phyloP scores from a whole-genome alignment of 176 grass and related monocot genomes.

The Bromus sterilis region DNA sequence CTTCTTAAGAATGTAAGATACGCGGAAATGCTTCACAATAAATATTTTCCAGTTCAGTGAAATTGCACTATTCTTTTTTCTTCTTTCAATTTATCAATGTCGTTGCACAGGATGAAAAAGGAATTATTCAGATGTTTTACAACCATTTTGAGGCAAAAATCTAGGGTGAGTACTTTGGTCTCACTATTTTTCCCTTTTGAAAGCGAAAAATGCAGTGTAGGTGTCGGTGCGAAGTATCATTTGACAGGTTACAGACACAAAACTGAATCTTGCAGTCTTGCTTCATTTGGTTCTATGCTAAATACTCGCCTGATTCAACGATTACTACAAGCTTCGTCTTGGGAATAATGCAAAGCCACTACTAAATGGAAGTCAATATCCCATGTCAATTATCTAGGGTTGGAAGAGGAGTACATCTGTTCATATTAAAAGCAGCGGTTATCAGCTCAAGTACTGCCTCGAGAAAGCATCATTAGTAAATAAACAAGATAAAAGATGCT shows the following conservation, averaged over 20 bases:
- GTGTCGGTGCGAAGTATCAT: constrained; percentile 4
- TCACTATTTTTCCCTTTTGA: too few relatives aligned
- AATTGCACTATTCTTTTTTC: not conserved
- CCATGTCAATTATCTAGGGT: not conserved
- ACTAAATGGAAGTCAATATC: constrained; percentile 28
- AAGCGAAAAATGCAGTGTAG: too few relatives aligned
- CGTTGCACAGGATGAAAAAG: not conserved
- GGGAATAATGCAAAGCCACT: constrained; percentile 1
- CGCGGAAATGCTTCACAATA: too few relatives aligned
- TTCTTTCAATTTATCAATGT: not conserved
- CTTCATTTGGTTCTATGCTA: not conserved
- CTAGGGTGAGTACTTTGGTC: too few relatives aligned
- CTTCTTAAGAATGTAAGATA: too few relatives aligned
- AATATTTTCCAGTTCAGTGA: not conserved
- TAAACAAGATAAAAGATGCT: constrained; percentile 5
- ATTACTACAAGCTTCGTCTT: constrained; percentile 18
- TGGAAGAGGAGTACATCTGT: not conserved
- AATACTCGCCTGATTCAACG: constrained; percentile 3
- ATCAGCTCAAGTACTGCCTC: not conserved
- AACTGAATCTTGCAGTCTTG: constrained; percentile 16
- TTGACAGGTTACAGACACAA: not conserved
- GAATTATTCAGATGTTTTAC: not conserved
- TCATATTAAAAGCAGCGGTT: not conserved
- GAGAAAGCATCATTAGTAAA: constrained; percentile 4
- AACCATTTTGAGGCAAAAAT: not conserved